Percentiles rank a stretch among this genome's conserved stretches.
Evolutionary conservation across 371 early-diverging fungal genomes (phyloP).

Genomic region (Mucor plumbeus): DNA sequence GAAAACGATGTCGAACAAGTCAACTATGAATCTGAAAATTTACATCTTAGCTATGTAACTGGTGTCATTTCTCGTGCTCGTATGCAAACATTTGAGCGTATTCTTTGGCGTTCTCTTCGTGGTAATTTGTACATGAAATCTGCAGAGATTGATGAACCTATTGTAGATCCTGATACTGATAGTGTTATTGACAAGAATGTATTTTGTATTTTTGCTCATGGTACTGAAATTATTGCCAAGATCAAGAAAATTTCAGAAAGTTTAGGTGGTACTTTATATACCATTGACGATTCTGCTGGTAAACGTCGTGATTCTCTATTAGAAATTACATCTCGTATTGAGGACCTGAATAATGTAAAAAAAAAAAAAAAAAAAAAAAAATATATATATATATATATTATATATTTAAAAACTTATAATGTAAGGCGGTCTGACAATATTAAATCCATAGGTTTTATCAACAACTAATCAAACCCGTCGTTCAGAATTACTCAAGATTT

Average conservation of each 20-base stretch:
- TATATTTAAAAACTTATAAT: not conserved
- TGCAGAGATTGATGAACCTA: conserved; percentile 92
- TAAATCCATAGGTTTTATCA: conserved; percentile 61
- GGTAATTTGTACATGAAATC: conserved; percentile 97
- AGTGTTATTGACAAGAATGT: conserved; percentile 91
- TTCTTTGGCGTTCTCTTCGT: conserved; percentile 96
- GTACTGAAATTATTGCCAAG: conserved; percentile 86
- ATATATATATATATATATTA: too few species aligned
- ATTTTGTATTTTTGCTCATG: conserved; percentile 97
- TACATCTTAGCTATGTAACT: conserved; percentile 76
- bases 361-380: too few species aligned
- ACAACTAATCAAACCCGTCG: conserved; percentile 86
- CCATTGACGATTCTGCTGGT: conserved; percentile 82
- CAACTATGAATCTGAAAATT: conserved; percentile 25
- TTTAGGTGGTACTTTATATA: conserved; percentile 94
- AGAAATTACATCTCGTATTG: conserved; percentile 66
- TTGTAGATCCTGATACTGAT: conserved; percentile 85
- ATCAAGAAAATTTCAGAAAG: conserved; percentile 94
- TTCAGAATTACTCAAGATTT: conserved; percentile 25
- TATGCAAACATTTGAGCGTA: conserved; percentile 92
- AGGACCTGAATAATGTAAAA: conserved; percentile 55
- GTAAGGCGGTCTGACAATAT: conserved; percentile 24
- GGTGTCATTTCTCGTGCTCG: conserved; percentile 89
- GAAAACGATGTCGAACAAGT: conserved; percentile 58
- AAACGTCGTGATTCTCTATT: conserved; percentile 82